Evolutionary conservation across 208 protist species (phyloP), one percentile per base, ranked within the genome.

Genomic region (Acanthamoeba royreba): DNA sequence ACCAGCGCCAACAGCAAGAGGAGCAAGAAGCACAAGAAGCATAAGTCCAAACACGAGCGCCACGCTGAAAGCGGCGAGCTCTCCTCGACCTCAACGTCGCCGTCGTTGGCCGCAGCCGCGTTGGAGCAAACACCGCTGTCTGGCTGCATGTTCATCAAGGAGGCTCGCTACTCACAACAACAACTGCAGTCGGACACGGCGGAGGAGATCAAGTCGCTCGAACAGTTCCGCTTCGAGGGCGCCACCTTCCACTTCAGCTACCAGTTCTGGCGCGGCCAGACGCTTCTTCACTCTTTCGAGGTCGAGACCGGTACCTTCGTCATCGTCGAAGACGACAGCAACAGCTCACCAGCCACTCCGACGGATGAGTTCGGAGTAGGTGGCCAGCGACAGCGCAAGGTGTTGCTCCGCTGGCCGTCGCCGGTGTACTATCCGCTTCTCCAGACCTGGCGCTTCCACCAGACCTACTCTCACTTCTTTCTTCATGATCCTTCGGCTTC

Each of bases 361-460:
- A n/a, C n/a, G n/a, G n/a, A n/a, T n/a, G n/a, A n/a, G n/a, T n/a
- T n/a, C n/a, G 49, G 15, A n/a, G 49, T 58, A 58, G 49, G 49
- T 22, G 49, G 49, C 22, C 49, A 22, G 40, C 25, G 69, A 38
- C 69, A 81, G 69, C 69, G 69, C 33, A 43, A 47, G 69, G 42
- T 81, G 33, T 35, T 81, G 38, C 69, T 81, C 4, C 69, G 40
- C 13, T 81, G 69, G 69, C 69, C 69, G 3, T 81, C 69, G 40
- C 69, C 69, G 15, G 40, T 81, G 69, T 81, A 81, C 69, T 81
- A 81, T 28, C 69, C 69, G 4, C 69, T 81, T 8, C 69, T 81
- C 4, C 69, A 81, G 69, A 81, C 69, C 11, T 81, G 69, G 69
- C 69, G 69, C 69, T 81, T 81, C 69, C 69, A 81, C 69, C 69